Evolutionary conservation across 2,329 filamentous ascomycete genomes (phyloP).

Genomic region (Chaetomiaceae sp.): DNA sequence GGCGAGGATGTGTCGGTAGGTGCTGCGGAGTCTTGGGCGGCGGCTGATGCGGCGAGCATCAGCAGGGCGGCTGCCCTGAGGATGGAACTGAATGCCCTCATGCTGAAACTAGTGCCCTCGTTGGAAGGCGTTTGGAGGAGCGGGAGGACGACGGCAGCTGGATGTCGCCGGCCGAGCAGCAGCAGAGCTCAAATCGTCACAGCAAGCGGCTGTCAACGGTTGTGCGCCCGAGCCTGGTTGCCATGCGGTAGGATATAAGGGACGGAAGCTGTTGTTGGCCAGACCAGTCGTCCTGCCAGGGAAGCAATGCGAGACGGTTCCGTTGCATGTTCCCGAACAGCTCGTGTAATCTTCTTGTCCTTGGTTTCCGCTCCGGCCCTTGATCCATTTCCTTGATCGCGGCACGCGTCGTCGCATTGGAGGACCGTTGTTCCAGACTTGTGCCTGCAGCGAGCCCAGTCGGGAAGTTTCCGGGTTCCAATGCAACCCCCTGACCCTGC

Average conservation of each 20-base stretch:
- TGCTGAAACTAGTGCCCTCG: constrained; percentile 9
- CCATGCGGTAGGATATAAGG: background rate
- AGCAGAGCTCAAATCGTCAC: too few species aligned
- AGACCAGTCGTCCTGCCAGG: background rate
- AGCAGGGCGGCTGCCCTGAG: constrained; percentile 25
- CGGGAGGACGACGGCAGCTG: too few species aligned
- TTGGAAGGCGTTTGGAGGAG: too few species aligned
- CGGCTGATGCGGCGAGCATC: constrained; percentile 20
- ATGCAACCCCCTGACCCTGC: too few species aligned
- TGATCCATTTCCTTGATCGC: background rate
- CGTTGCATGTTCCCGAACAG: too few species aligned
- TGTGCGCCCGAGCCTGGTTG: too few species aligned
- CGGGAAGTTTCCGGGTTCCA: too few species aligned
- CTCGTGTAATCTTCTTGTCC: background rate
- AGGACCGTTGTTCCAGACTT: constrained; percentile 2
- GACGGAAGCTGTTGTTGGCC: background rate
- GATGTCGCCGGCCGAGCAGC: too few species aligned
- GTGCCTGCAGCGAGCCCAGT: constrained; percentile 12
- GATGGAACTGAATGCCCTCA: constrained; percentile 24
- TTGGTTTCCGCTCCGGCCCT: constrained; percentile 2
- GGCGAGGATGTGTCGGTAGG: background rate
- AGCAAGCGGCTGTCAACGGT: too few species aligned
- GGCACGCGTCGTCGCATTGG: constrained; percentile 10
- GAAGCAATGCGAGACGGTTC: background rate
- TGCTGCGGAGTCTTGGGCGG: background rate